Percentiles rank a stretch among this genome's conserved stretches.
These are phyloP conservation scores for Ganoderma meredithae DNA, from an alignment of 1,284 basidiomycete genomes.

Conservation along the genomic window DNA sequence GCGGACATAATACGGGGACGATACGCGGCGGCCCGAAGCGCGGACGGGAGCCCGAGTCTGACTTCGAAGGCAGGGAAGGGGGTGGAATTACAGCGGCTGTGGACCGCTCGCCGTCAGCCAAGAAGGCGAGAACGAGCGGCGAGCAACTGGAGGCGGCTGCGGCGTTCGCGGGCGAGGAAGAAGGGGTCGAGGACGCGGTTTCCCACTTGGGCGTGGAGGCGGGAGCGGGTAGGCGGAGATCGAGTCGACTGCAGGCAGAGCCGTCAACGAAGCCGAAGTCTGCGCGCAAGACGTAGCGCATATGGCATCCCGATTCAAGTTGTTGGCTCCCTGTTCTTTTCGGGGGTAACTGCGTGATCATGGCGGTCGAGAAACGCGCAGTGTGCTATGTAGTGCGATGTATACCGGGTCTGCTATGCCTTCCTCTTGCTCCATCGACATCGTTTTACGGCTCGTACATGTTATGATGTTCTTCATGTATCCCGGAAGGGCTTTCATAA, in stretches of 20 bases:
- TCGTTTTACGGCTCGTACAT: background rate
- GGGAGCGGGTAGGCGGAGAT: slow-evolving; percentile 3
- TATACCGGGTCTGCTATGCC: background rate
- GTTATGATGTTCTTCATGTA: background rate
- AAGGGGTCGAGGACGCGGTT: background rate
- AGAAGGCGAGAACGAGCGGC: slow-evolving; percentile 6
- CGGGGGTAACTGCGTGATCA: background rate
- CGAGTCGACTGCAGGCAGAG: slow-evolving; percentile 8
- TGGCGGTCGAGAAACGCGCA: background rate
- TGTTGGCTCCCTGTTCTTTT: background rate
- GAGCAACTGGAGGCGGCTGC: too few relatives aligned
- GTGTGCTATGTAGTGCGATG: background rate
- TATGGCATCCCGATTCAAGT: background rate
- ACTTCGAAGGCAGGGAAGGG: background rate
- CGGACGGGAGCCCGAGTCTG: background rate
- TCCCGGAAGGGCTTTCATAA: background rate
- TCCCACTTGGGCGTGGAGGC: background rate
- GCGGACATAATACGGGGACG: background rate
- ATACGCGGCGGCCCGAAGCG: background rate
- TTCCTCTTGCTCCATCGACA: background rate
- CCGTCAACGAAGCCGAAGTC: slow-evolving; percentile 6
- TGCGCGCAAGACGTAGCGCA: slow-evolving; percentile 14
- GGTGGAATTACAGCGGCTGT: background rate
- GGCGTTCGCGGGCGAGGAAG: background rate
- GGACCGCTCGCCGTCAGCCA: slow-evolving; percentile 1